Evolutionary conservation across 345 rosid genomes (phyloP).

Genomic region (Odontarrhena argentea): DNA sequence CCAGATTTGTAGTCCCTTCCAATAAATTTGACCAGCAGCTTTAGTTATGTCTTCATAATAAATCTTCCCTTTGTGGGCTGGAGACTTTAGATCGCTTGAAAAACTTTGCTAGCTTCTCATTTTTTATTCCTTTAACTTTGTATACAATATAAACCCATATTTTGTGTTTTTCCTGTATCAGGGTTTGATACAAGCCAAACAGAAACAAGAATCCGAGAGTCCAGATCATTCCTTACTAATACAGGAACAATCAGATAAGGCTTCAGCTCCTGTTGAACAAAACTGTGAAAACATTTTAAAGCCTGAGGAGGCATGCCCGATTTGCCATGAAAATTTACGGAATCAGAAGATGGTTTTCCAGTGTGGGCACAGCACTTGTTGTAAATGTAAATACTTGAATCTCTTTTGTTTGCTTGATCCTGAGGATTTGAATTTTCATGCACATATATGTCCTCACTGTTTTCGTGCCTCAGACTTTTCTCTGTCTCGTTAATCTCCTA

Average conservation of each 20-base stretch:
- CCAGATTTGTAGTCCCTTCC: background rate
- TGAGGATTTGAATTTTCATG: background rate
- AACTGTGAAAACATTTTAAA: constrained; percentile 44
- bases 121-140: background rate
- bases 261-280: constrained; percentile 44
- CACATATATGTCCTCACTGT: constrained; percentile 6
- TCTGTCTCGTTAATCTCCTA: background rate
- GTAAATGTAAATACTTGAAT: constrained; percentile 67
- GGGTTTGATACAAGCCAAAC: constrained; percentile 77
- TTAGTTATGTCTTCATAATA: constrained; percentile 13
- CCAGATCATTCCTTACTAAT: constrained; percentile 45
- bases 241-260: constrained; percentile 41
- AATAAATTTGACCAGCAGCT: constrained; percentile 4
- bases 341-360: constrained; percentile 94
- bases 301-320: constrained; percentile 80
- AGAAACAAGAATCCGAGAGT: constrained; percentile 49
- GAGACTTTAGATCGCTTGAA: constrained; percentile 18
- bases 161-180: constrained; percentile 41
- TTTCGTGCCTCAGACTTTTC: background rate
- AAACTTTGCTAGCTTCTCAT: background rate
- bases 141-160: background rate
- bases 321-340: constrained; percentile 79
- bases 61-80: constrained; percentile 3
- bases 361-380: constrained; percentile 89
- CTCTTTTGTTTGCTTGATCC: constrained; percentile 14